Percentiles rank a stretch among this genome's conserved stretches.
These are phyloP conservation scores for Mycosarcoma maydis DNA, from an alignment of 1,284 basidiomycete species.

Conservation along the genomic window DNA sequence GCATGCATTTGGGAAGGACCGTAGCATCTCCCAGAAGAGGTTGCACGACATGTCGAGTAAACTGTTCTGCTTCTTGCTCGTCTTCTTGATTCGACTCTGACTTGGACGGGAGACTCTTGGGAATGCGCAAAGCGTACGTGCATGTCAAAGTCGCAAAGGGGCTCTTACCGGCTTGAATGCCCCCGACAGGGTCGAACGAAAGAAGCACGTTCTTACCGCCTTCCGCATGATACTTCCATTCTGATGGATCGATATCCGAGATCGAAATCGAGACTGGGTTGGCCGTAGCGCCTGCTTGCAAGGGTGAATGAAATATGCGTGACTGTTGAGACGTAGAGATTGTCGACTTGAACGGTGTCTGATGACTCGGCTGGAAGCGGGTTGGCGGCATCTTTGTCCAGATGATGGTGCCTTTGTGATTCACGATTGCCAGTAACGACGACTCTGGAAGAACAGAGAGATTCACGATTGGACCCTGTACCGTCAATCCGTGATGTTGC, in stretches of 20 bases:
- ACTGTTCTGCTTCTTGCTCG: constrained; percentile 23
- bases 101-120: constrained; percentile 8
- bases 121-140: constrained; percentile 30
- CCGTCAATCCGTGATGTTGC: background rate
- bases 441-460: background rate
- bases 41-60: constrained; percentile 16
- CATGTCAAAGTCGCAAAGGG: constrained; percentile 15
- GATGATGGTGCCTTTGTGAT: no score
- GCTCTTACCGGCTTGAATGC: background rate
- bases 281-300: background rate
- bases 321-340: constrained; percentile 38
- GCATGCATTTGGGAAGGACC: constrained; percentile 16
- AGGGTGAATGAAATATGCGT: constrained; percentile 18
- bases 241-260: constrained; percentile 24
- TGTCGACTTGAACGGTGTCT: constrained; percentile 50
- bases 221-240: constrained; percentile 49
- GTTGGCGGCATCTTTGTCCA: constrained; percentile 49
- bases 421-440: background rate
- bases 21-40: constrained; percentile 23
- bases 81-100: background rate
- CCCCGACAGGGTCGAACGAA: constrained; percentile 14
- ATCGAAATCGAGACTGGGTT: constrained; percentile 5
- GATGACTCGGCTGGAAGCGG: constrained; percentile 38
- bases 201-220: constrained; percentile 51
- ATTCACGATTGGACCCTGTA: constrained; percentile 7